These are phyloP conservation scores for Quercus phellos DNA, from an alignment of 331 rosid species.

Conservation along the genomic window DNA sequence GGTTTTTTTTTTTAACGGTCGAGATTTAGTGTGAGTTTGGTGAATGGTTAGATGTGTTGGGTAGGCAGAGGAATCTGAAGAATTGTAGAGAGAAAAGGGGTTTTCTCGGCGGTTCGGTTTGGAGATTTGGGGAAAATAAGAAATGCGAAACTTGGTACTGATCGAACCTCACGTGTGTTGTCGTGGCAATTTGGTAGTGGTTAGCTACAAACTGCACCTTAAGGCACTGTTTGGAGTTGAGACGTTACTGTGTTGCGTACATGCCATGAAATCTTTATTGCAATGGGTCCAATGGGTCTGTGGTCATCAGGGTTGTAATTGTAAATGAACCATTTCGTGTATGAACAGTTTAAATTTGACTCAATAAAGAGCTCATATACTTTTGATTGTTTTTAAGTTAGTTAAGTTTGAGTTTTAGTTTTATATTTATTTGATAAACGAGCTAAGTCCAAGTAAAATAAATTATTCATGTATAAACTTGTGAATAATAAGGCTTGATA, in stretches of 20 bases:
- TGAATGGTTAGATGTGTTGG: slow-evolving; percentile 1
- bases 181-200: not conserved
- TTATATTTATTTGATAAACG: too few species aligned
- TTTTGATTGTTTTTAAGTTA: too few species aligned
- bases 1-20: slow-evolving; percentile 14
- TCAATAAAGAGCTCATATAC: too few species aligned
- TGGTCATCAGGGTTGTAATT: too few species aligned
- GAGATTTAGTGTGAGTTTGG: slow-evolving; percentile 11
- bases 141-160: not conserved
- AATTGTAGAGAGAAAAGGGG: slow-evolving; percentile 26
- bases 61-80: slow-evolving; percentile 18
- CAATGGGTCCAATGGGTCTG: too few species aligned
- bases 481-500: too few species aligned
- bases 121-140: not conserved
- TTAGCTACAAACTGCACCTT: not conserved
- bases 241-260: not conserved
- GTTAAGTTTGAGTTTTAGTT: too few species aligned
- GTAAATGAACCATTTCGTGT: too few species aligned
- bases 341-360: too few species aligned
- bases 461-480: too few species aligned
- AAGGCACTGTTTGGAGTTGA: not conserved
- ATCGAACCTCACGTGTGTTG: not conserved
- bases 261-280: not conserved
- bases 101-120: not conserved
- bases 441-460: too few species aligned